Evolutionary conservation across 2,329 filamentous ascomycete genomes (phyloP), one percentile per base, ranked within the genome.

Genomic region (Colletotrichum siamense): DNA sequence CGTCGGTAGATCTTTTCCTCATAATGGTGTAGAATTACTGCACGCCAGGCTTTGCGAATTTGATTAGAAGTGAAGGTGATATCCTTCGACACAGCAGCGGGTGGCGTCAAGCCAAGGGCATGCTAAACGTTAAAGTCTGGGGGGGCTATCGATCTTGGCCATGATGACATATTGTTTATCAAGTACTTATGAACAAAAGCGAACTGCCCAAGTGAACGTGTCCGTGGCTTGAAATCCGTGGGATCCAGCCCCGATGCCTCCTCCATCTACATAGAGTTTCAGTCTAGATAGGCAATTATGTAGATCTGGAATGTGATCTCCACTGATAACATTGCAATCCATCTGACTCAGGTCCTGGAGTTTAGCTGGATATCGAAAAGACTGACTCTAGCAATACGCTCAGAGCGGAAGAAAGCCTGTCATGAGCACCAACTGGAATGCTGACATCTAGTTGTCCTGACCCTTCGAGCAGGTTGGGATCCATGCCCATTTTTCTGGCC

Each of bases 61-160:
- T 16, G 34, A 36, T 36, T 3, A 8, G 34, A 8, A 2, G 34
- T 36, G 34, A 36, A 36, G 0, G 6, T 0, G 15, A 16, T 36
- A 4, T 8, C 34, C 15, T 36, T 36, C 0, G 34, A 36, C 1
- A 0, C 0, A 0, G 34, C 34, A 8, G 6, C 34, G 16, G 34
- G 15, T 36, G 34, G 6, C 34, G 6, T 36, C 6, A 36, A 36
- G 34, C 34, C 2, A 36, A 36, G 6, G 2, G 34, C 34, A 6
- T 36, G 34, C 34, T 8, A 36, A 16, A 36, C 7, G 1, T 36
- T 16, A 2, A 36, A 36, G 15, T 16, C 34, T 36, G 34, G 34
- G 15, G 9, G 34, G 34, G 34, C 34, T 36, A 36, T 36, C 34
- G 15, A 36, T 36, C 34, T 36, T 36, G 1, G 34, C 7, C 15